Percentiles rank a stretch among this genome's conserved stretches.
These are phyloP conservation scores for Zalerion maritima DNA, from an alignment of 495 filamentous ascomycete genomes.

Conservation along the genomic window DNA sequence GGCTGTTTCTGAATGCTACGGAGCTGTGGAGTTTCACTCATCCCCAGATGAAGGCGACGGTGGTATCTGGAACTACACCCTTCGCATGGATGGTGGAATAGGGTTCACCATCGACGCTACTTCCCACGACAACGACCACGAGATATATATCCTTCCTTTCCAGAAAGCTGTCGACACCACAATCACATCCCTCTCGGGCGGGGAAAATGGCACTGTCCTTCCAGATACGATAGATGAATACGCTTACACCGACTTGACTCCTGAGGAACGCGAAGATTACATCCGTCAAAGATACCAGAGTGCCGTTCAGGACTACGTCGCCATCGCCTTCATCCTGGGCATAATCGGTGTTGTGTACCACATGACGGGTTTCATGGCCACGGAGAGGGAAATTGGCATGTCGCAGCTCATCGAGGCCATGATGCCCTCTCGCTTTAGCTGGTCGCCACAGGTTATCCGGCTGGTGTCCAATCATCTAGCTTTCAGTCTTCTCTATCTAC, in stretches of 20 bases:
- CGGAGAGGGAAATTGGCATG: conserved; percentile 66
- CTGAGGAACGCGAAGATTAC: conserved; percentile 42
- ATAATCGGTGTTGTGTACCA: conserved; percentile 63
- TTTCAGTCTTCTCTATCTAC: conserved; percentile 52
- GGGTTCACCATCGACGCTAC: conserved; percentile 41
- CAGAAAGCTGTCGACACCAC: conserved; percentile 62
- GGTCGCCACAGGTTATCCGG: conserved; percentile 54
- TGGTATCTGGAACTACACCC: conserved; percentile 71
- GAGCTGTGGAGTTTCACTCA: conserved; percentile 57
- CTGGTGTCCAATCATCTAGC: conserved; percentile 52
- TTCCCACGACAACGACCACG: conserved; percentile 44
- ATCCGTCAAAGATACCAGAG: conserved; percentile 55
- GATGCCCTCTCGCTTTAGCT: conserved; percentile 51
- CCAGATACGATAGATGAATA: conserved; percentile 44
- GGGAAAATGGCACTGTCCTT: conserved; percentile 23
- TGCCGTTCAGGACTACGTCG: conserved; percentile 50
- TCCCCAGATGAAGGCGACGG: conserved; percentile 52
- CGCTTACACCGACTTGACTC: conserved; percentile 53
- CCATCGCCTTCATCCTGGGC: conserved; percentile 50
- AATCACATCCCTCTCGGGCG: conserved; percentile 40
- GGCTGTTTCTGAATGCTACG: conserved; percentile 59
- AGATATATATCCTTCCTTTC: conserved; percentile 63
- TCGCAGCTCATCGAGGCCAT: conserved; percentile 68
- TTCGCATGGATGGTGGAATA: conserved; percentile 51
- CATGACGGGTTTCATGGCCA: conserved; percentile 58